Base-by-base conservation (phyloP, 192 early-diverging fungal genomes). In the Linnemannia elongata region DNA sequence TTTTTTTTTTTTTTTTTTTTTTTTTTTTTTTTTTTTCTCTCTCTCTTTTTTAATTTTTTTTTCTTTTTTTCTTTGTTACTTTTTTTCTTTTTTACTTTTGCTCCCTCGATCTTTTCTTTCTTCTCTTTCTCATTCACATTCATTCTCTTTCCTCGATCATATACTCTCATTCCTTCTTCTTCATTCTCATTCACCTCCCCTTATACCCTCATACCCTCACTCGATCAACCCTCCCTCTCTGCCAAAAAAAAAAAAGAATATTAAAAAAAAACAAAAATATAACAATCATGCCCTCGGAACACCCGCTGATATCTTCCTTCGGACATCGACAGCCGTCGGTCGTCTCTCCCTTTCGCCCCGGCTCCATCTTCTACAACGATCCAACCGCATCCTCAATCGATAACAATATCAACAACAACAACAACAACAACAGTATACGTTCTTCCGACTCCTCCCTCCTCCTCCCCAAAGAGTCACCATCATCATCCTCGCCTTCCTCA, bases 311-410 rank as follows among this genome's bases (percentile, higher is more conserved):
- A 33, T 35, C 30, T 22, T 27, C 47, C 42, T 44, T 45, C 69
- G 69, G 41, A 35, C 35, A 41, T 45, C 24, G 72, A 73, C 72
- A 75, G 30, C 6, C 20, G 17, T 63, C 76, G 3, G 35, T 33
- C 76, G 24, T 41, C 10, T 60, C 75, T 5, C 33, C 75, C 20
- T 83, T 83, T 38, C 57, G 72, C 6, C 82, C 82, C 1, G 82
- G 82, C 74, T 83, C 82, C 49, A 83, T 83, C 71, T 83, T 83
- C 36, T 83, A 79, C 73, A 24, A 69, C n/a, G 76, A 68, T 22
- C 72, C 42, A 27, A 22, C 72, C 17, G 42, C 54, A 20, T 36
- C 42, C 42, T 66, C 60, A 13, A 12, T 42, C 38, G 49, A 52
- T 20, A 52, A 9, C 74, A 54, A 74, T 2, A 63, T 45, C 47